Base-by-base conservation (phyloP, 1,284 basidiomycete species). In the Neotropicomus parvogracilis region DNA sequence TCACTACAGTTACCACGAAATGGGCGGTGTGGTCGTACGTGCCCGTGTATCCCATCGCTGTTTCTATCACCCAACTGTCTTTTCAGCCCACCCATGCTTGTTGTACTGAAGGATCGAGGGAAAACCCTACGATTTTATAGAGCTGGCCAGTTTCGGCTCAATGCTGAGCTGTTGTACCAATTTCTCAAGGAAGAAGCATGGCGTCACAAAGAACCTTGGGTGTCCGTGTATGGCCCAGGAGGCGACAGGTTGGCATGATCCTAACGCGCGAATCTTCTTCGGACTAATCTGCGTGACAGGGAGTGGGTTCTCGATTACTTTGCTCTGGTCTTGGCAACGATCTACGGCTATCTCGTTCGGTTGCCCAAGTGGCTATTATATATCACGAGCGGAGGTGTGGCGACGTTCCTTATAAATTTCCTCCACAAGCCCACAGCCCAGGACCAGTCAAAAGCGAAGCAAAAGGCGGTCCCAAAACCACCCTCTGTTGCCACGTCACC, bases 1-100 rank as follows among this genome's bases (percentile, higher is more conserved):
- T 90, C 53, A 91, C 88, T 3, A 69, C 73, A 45, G 65, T 91
- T 54, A 91, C 88, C 36, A 89, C 87, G 5, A 87, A 85, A 60
- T 91, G 88, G 88, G 73, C 62, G 34, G 66, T 91, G 43, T 91
- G 88, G 88, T 77, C 79, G 88, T 89, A 62, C 53, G 83, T 68
- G 28, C 54, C 45, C 14, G 13, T 57, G 17, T 28, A 16, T 46
- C 20, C 50, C 27, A 28, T 33, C 47, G 8, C 11, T 40, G 37
- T 34, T 34, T 36, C 27, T 48, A 9, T 57, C 24, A 17, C 36
- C 47, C 47, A 47, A 19, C 16, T 13, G 4, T 43, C 27, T 27
- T 34, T 36, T 37, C 51, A 90, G 88, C 57, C 85, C 83, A 9
- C 88, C 88, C 0, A 78, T 75, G 48, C 66, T 90, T 14, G 78